Conservation (phyloP, 768 basidiomycete genomes). For the Russula dissimulans region DNA sequence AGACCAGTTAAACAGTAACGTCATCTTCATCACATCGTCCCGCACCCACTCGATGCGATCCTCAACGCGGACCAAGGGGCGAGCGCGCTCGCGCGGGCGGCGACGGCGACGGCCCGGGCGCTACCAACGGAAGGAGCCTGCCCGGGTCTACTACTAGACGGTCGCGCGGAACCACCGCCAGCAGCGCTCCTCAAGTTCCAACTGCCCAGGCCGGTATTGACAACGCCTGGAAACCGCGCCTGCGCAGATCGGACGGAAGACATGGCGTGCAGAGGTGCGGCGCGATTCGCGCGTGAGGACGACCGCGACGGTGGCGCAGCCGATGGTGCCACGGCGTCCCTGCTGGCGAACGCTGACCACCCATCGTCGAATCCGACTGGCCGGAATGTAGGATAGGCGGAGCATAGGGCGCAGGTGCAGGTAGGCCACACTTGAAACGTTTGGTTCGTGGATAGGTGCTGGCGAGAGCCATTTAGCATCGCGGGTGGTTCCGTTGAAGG, state of each 20-base stretch:
- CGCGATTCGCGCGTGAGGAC: background rate
- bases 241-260: background rate
- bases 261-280: background rate
- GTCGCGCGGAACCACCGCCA: background rate
- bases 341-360: background rate
- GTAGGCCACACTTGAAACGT: background rate
- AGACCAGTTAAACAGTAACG: constrained; percentile 7
- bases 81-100: background rate
- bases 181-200: too few relatives aligned
- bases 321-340: background rate
- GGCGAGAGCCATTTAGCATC: background rate
- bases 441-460: background rate
- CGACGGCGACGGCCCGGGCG: too few relatives aligned
- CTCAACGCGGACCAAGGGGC: constrained; percentile 4
- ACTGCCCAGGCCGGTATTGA: background rate
- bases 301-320: background rate
- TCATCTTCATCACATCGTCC: background rate
- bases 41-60: constrained; percentile 1
- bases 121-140: too few relatives aligned
- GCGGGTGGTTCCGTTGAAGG: background rate
- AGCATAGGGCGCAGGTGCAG: too few relatives aligned
- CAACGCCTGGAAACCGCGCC: background rate
- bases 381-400: background rate
- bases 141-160: background rate
- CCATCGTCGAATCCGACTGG: background rate